Evolutionary conservation across 2,329 filamentous ascomycete species (phyloP).

Genomic region (Fusarium anthophilum): DNA sequence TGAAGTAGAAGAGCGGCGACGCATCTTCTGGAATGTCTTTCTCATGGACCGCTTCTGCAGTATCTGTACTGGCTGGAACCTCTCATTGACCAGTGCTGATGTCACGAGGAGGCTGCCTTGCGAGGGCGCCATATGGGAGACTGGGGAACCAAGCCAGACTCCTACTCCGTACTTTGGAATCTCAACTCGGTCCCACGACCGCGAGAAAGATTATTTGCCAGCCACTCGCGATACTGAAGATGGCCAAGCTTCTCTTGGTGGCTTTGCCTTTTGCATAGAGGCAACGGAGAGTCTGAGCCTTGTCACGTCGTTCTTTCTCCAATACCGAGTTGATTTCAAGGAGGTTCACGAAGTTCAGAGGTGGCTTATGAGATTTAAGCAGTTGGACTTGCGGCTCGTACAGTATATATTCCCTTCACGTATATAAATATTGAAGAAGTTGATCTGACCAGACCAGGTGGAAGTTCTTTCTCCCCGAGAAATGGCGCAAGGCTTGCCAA

Average conservation of each 20-base stretch:
- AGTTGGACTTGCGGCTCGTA: constrained; percentile 54
- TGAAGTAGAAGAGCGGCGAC: constrained; percentile 51
- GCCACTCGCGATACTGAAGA: constrained; percentile 10
- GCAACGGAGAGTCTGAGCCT: constrained; percentile 55
- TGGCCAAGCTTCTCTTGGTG: constrained; percentile 45
- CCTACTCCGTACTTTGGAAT: constrained; percentile 55
- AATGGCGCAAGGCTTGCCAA: constrained; percentile 53
- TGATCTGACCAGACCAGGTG: constrained; percentile 48
- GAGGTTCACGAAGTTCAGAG: constrained; percentile 49
- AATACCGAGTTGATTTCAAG: constrained; percentile 51
- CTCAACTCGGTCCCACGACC: constrained; percentile 43
- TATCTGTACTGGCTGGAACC: constrained; percentile 50
- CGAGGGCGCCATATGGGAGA: constrained; percentile 52
- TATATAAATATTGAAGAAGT: fast-evolving
- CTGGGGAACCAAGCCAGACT: constrained; percentile 46
- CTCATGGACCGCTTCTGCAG: constrained; percentile 52
- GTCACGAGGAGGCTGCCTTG: constrained; percentile 51
- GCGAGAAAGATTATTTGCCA: constrained; percentile 23
- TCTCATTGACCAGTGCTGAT: constrained; percentile 47
- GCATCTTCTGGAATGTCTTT: constrained; percentile 55
- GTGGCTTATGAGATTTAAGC: constrained; percentile 57
- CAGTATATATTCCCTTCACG: constrained; percentile 39
- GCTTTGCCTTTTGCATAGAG: constrained; percentile 57
- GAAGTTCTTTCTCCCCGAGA: constrained; percentile 56
- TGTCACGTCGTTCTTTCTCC: constrained; percentile 55